These are phyloP conservation scores for Tricladium varicosporioides DNA, from an alignment of 2,329 filamentous ascomycete species.

Conservation along the genomic window DNA sequence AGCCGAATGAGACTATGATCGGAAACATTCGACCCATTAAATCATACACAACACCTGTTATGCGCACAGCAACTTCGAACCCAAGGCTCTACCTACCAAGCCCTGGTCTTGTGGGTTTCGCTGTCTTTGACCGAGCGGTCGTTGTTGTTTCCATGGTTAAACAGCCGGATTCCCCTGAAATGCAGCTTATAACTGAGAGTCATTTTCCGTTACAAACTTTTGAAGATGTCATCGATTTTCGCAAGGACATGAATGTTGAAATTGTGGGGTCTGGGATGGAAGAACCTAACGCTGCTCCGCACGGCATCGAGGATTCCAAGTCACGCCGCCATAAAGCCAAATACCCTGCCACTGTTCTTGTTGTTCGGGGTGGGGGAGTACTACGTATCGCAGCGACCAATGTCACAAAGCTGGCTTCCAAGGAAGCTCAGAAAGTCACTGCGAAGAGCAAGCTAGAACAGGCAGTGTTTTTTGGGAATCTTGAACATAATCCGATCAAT, in stretches of 20 bases:
- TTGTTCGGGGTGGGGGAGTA: slow-evolving; percentile 62
- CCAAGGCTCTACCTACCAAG: slow-evolving; percentile 76
- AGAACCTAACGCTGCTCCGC: slow-evolving; percentile 45
- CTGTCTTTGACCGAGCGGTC: slow-evolving; percentile 76
- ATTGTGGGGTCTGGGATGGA: slow-evolving; percentile 64
- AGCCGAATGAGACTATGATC: slow-evolving; percentile 52
- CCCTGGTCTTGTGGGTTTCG: slow-evolving; percentile 76
- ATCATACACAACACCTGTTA: slow-evolving; percentile 56
- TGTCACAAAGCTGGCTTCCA: slow-evolving; percentile 57
- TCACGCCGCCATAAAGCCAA: slow-evolving; percentile 55
- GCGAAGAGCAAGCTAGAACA: slow-evolving; percentile 91
- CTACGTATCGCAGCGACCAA: slow-evolving; percentile 59
- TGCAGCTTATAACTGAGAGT: slow-evolving; percentile 69
- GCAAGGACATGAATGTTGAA: slow-evolving; percentile 60
- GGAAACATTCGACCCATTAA: slow-evolving; percentile 67
- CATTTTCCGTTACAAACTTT: slow-evolving; percentile 65
- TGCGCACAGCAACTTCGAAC: slow-evolving; percentile 39
- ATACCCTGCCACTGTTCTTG: slow-evolving; percentile 59
- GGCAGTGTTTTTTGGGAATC: slow-evolving; percentile 86
- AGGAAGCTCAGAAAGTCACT: slow-evolving; percentile 62
- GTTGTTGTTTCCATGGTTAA: slow-evolving; percentile 72
- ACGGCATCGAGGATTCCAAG: slow-evolving; percentile 46
- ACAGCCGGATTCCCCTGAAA: slow-evolving; percentile 68
- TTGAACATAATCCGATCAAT: slow-evolving; percentile 82
- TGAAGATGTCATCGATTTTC: slow-evolving; percentile 84